These are phyloP conservation scores for Suillus hirtellus DNA, from an alignment of 768 basidiomycete genomes.

Conservation along the genomic window DNA sequence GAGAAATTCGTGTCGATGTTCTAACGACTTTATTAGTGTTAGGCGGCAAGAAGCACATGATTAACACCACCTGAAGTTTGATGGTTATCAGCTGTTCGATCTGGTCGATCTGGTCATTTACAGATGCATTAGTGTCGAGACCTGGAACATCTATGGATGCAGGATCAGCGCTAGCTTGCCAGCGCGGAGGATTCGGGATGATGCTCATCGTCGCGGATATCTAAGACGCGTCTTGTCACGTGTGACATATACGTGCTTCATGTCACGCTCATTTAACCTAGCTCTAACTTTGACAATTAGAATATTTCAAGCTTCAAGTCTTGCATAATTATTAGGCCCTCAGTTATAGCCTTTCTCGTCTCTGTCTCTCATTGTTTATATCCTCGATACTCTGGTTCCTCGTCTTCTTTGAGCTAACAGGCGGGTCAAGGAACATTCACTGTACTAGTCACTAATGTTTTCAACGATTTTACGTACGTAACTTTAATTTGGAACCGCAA, in stretches of 20 bases:
- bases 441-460: too few species aligned
- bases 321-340: too few species aligned
- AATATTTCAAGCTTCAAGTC: too few species aligned
- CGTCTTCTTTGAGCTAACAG: too few species aligned
- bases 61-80: constrained; percentile 70
- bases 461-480: too few species aligned
- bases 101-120: constrained; percentile 86
- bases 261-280: constrained; percentile 1
- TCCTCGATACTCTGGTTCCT: too few species aligned
- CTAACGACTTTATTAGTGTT: constrained; percentile 38
- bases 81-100: constrained; percentile 95
- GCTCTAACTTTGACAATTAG: too few species aligned
- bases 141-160: constrained; percentile 68
- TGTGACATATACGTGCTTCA: constrained; percentile 25
- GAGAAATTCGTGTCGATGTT: constrained; percentile 94
- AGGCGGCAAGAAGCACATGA: constrained; percentile 8
- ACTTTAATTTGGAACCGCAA: too few species aligned
- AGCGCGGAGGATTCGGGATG: constrained; percentile 62
- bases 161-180: constrained; percentile 67
- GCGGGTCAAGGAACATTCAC: too few species aligned
- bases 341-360: too few species aligned
- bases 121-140: constrained; percentile 65
- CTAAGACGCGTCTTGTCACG: constrained; percentile 22
- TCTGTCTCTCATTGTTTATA: too few species aligned
- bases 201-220: constrained; percentile 37